Evolutionary conservation across 106 monocot genomes (phyloP).

Genomic region (Dactylorhiza incarnata): DNA sequence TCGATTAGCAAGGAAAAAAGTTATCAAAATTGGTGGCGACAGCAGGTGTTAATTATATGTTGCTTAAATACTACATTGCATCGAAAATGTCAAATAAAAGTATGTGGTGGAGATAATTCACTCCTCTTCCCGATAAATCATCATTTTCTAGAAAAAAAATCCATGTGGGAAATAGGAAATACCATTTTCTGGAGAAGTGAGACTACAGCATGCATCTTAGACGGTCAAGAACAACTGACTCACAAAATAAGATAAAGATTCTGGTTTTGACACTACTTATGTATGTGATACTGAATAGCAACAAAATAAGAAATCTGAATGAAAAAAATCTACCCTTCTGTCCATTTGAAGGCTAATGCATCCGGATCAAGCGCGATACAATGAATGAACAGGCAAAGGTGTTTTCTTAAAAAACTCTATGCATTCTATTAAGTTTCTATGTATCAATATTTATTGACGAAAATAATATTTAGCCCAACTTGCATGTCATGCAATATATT

Average conservation of each 20-base stretch:
- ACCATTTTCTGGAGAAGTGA: background rate
- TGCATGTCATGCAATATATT: background rate
- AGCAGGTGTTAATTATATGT: background rate
- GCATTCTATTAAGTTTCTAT: background rate
- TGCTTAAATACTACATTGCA: background rate
- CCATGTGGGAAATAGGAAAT: background rate
- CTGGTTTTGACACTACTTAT: background rate
- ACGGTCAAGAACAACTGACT: background rate
- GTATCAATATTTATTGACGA: background rate
- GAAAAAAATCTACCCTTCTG: background rate
- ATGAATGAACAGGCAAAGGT: background rate
- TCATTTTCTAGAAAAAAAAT: background rate
- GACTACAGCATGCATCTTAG: background rate
- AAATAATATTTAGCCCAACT: background rate
- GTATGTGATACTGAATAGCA: background rate
- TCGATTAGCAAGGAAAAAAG: constrained; percentile 1
- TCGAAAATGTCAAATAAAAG: background rate
- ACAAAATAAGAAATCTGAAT: background rate
- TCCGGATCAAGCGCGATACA: background rate
- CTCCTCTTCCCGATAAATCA: background rate
- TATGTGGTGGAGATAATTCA: background rate
- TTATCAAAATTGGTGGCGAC: background rate
- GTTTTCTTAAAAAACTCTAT: background rate
- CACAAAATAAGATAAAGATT: background rate
- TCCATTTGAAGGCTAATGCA: constrained; percentile 1